Base-by-base conservation (phyloP, 257 asterid genomes). In the Solanum clarkiae region DNA sequence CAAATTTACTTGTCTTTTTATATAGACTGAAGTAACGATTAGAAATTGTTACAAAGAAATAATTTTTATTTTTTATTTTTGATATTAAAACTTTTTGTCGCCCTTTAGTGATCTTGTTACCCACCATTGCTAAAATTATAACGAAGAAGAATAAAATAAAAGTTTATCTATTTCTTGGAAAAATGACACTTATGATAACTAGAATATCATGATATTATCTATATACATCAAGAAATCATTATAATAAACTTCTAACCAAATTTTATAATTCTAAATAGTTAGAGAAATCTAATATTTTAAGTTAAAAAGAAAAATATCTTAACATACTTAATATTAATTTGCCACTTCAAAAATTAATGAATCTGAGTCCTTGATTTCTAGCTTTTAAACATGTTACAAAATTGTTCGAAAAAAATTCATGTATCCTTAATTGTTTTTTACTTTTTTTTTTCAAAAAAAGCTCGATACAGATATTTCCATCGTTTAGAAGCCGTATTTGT, bases 1-100 rank as follows among this genome's bases (percentile, higher is more conserved):
- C 85, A 24, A 89, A 75, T 82, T 87, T 91, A 53, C 89, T 89
- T 10, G 86, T 88, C 15, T 87, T 86, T 42, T 82, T 85, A 72
- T 87, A 77, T 32, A 90, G 10, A 6, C 90, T 88, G 1, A 49
- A 26, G 10, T 89, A 32, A 1, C 91, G 86, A 32, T 89, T 90
- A 6, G 89, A 87, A 85, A 90, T 89, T 0, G 90, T 84, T 1
- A 88, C 90, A 8, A 40, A 88, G 17, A 89, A 56, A 3, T 85
- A 88, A 1, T 77, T 13, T 32, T 89, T 86, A 6, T 77, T 85
- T 80, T 82, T 72, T 22, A 62, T 62, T 26, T 24, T 60, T 60
- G 13, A n/a, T 2, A 60, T 22, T n/a, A 15, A 12, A 60, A 60
- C 11, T 12, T 60, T 60, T 22, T n/a, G 8, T 11, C 8, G 8